Conservation (phyloP, 352 stramenopile genomes). For the Phytophthora sp. region DNA sequence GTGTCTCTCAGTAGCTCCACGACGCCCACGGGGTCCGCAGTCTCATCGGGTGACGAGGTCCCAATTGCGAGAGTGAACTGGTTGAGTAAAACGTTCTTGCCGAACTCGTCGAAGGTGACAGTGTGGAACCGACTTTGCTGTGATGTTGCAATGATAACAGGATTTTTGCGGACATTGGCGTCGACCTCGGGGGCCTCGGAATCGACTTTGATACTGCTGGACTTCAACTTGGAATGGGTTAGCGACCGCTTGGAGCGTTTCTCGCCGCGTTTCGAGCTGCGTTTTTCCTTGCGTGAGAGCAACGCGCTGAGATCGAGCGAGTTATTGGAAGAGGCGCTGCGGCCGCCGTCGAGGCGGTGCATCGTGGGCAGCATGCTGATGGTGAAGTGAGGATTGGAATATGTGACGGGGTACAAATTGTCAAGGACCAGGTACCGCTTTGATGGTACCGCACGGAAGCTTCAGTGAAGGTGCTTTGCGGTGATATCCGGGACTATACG, state of each 20-base stretch:
- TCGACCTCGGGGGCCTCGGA: conserved; percentile 2
- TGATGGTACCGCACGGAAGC: conserved; percentile 18
- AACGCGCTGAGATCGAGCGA: conserved; percentile 30
- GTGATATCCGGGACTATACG: conserved; percentile 1
- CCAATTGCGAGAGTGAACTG: conserved; percentile 59
- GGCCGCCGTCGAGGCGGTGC: conserved; percentile 38
- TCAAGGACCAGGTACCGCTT: not conserved
- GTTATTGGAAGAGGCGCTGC: conserved; percentile 34
- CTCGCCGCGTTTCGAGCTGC: conserved; percentile 39
- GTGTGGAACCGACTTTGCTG: conserved; percentile 71
- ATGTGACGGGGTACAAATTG: conserved; percentile 22
- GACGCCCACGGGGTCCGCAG: conserved; percentile 22
- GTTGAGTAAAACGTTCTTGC: conserved; percentile 64
- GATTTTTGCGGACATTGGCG: conserved; percentile 6
- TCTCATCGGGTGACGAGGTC: conserved; percentile 11
- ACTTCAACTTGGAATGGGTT: conserved; percentile 5
- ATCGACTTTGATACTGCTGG: not conserved
- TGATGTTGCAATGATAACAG: conserved; percentile 43
- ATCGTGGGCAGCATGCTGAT: conserved; percentile 47
- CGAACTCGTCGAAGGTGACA: conserved; percentile 66
- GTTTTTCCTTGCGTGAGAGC: conserved; percentile 59
- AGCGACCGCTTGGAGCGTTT: conserved; percentile 26
- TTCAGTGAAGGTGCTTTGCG: conserved; percentile 19
- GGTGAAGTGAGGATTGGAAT: conserved; percentile 11
- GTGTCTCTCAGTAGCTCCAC: conserved; percentile 72